Evolutionary conservation across 768 basidiomycete species (phyloP).

Genomic region (Dentipellis sp.): DNA sequence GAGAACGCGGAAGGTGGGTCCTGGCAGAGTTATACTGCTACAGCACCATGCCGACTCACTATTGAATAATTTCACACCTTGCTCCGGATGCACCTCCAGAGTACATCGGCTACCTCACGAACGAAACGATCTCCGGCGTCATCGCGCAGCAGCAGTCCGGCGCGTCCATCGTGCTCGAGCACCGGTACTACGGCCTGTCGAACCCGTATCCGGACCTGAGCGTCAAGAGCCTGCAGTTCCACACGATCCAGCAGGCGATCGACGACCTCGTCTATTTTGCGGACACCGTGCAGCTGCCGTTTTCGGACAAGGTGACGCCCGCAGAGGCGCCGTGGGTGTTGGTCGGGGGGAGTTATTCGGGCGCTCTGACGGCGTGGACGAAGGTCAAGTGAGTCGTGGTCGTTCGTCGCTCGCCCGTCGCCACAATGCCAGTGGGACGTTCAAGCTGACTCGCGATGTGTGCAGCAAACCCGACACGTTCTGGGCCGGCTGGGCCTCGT

Average conservation of each 20-base stretch:
- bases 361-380: constrained; percentile 6
- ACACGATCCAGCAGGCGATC: constrained; percentile 68
- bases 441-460: background rate
- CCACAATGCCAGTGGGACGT: constrained; percentile 50
- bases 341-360: constrained; percentile 35
- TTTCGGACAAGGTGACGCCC: constrained; percentile 56
- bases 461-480: constrained; percentile 50
- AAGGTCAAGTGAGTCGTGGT: background rate
- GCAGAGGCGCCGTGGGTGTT: constrained; percentile 34
- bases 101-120: constrained; percentile 41
- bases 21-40: background rate
- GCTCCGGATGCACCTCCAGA: background rate
- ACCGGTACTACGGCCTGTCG: constrained; percentile 69
- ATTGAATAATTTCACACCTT: background rate
- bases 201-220: constrained; percentile 58
- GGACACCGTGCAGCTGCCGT: constrained; percentile 53
- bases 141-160: constrained; percentile 61
- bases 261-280: constrained; percentile 67
- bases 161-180: constrained; percentile 55
- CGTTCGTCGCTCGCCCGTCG: constrained; percentile 46
- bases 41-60: too few relatives aligned
- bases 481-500: constrained; percentile 55
- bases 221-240: constrained; percentile 44
- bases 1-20: constrained; percentile 33
- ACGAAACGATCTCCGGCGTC: constrained; percentile 50